phyloP scores from a whole-genome alignment of 2,329 filamentous ascomycete species.

The Calonectria pseudoturangicola region DNA sequence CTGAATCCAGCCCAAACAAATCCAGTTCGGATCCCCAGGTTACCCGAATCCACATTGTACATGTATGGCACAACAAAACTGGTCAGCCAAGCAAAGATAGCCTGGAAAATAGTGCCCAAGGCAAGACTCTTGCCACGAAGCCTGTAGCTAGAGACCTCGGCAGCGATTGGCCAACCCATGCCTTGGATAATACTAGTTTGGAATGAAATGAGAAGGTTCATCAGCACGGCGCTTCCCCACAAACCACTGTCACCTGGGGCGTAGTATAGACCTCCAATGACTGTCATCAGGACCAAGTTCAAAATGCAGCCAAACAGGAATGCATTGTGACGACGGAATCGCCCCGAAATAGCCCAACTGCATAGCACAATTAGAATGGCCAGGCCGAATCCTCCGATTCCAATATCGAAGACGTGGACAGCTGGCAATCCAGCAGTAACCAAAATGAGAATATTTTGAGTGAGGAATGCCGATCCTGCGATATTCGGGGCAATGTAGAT shows the following conservation, averaged over 20 bases:
- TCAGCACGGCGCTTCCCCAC: slow-evolving; percentile 34
- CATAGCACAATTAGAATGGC: slow-evolving; percentile 28
- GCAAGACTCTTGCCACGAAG: slow-evolving; percentile 36
- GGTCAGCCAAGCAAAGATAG: slow-evolving; percentile 31
- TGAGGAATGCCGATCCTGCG: slow-evolving; percentile 34
- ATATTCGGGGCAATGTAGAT: slow-evolving; percentile 34
- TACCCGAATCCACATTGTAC: slow-evolving; percentile 36
- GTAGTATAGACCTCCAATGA: slow-evolving; percentile 36
- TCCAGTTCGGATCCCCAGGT: slow-evolving; percentile 34
- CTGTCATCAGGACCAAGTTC: slow-evolving; percentile 29
- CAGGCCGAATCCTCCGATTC: slow-evolving; percentile 32
- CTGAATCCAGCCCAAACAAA: slow-evolving; percentile 36
- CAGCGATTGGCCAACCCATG: slow-evolving; percentile 38
- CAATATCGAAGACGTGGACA: slow-evolving; percentile 38
- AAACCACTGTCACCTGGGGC: slow-evolving; percentile 30
- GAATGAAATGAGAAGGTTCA: slow-evolving; percentile 37
- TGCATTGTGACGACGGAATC: slow-evolving; percentile 35
- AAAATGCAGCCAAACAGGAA: slow-evolving; percentile 31
- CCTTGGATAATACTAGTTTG: slow-evolving; percentile 37
- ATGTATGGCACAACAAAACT: slow-evolving; percentile 35
- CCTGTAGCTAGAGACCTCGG: slow-evolving; percentile 34
- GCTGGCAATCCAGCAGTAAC: slow-evolving; percentile 34
- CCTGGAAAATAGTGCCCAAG: slow-evolving; percentile 28
- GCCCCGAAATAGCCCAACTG: slow-evolving; percentile 27
- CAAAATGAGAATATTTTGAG: slow-evolving; percentile 37